Conservation (phyloP, 2,329 filamentous ascomycete genomes). For the Fusarium phyllophilum region DNA sequence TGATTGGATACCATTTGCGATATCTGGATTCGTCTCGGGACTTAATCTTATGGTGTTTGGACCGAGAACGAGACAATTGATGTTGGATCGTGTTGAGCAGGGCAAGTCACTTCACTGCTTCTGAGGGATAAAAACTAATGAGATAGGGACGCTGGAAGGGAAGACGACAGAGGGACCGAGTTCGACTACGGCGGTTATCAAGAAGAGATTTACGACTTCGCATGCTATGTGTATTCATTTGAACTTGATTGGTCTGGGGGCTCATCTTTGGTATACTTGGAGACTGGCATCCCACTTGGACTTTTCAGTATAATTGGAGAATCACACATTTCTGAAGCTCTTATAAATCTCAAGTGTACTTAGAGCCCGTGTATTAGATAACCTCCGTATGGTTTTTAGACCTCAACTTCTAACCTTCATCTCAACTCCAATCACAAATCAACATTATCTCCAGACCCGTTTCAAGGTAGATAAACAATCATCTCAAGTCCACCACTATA, state of each 20-base stretch:
- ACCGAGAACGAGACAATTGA: conserved; percentile 47
- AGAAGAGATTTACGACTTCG: conserved; percentile 47
- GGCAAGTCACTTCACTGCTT: conserved; percentile 9
- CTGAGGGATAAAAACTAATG: neutral
- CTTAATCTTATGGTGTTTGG: conserved; percentile 52
- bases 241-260: conserved; percentile 51
- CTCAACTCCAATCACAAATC: conserved; percentile 33
- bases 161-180: conserved; percentile 20
- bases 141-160: conserved; percentile 21
- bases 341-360: neutral
- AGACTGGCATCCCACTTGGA: conserved; percentile 40
- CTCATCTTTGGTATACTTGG: conserved; percentile 46
- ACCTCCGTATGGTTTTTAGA: neutral
- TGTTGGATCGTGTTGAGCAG: conserved; percentile 43
- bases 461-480: conserved; percentile 36
- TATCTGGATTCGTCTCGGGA: conserved; percentile 46
- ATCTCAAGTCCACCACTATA: conserved; percentile 48
- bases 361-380: neutral
- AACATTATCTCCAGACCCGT: fast-evolving
- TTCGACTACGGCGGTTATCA: conserved; percentile 32
- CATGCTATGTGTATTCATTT: conserved; percentile 57
- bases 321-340: neutral
- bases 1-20: conserved; percentile 49
- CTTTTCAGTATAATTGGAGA: neutral
- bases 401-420: neutral